Evolutionary conservation across 192 early-diverging fungal genomes (phyloP), one percentile per base, ranked within the genome.

Genomic region (Linnemannia exigua): DNA sequence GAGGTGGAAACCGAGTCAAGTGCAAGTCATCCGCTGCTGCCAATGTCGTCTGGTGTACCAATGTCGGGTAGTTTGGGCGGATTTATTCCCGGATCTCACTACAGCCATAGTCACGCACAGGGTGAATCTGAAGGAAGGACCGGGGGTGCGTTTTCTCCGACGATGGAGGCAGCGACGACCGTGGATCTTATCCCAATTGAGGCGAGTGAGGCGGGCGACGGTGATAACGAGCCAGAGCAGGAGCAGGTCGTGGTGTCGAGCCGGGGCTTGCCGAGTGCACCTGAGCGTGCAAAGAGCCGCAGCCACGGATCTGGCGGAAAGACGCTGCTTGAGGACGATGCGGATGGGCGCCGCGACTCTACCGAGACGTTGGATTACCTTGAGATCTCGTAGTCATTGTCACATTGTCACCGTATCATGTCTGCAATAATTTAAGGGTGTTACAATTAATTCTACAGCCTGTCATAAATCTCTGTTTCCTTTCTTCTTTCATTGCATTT

Each of bases 111-210:
- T 9, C 9, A 44, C 9, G 41, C 9, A 9, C 41, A 44, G 41
- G 41, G 41, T 31, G 41, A 9, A 6, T 44, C 41, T 44, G 58
- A n/a, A 15, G 12, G 25, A 31, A 22, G 11, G 28, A 1, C 28
- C 15, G 58, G 28, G 31, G 58, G 58, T 3, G 28, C 28, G 28
- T 16, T 66, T 14, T 67, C 70, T 33, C 36, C 16, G 44, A 48
- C 54, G 14, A 63, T 73, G 78, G 78, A 79, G 46, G 72, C 79
- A 5, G 54, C 67, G 1, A 28, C 28, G 58, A 70, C 76, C 9
- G 68, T 79, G 41, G 78, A 79, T 28, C 19, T 79, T 44, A 79
- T 79, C 37, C 78, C 78, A 6, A 67, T 72, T 41, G 66, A 41
- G 17, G 78, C 70, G 3, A 79, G 78, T 51, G 78, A 79, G 51